phyloP scores from a whole-genome alignment of 164 flowering plant genomes.

The Annona cherimola region DNA sequence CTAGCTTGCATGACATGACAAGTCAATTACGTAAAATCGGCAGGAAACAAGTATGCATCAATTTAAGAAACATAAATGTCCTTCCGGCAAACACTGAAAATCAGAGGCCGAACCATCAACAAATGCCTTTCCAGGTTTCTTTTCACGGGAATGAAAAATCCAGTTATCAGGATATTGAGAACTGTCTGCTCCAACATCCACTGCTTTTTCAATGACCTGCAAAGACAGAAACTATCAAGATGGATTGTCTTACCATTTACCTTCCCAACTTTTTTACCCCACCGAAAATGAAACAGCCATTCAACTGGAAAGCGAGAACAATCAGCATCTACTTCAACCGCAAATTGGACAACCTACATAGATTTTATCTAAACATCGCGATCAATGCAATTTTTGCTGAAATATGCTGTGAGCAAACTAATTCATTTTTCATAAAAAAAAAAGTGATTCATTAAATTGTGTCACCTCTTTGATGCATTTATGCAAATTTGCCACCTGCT shows the following conservation, averaged over 20 bases:
- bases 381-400: conserved; percentile 11
- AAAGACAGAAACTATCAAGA: conserved; percentile 37
- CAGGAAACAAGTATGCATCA: background rate
- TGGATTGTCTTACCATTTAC: conserved; percentile 68
- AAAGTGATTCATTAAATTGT: background rate
- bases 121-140: conserved; percentile 92
- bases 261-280: conserved; percentile 94
- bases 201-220: conserved; percentile 88
- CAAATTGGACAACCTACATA: conserved; percentile 73
- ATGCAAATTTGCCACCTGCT: conserved; percentile 51
- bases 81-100: conserved; percentile 11
- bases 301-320: conserved; percentile 65
- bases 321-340: conserved; percentile 94
- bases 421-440: background rate
- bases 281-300: conserved; percentile 96
- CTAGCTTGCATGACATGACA: background rate
- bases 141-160: conserved; percentile 90
- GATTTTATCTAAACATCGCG: conserved; percentile 26
- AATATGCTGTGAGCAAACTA: conserved; percentile 1
- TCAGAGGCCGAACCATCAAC: conserved; percentile 86
- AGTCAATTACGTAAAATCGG: background rate
- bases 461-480: conserved; percentile 77
- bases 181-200: conserved; percentile 96
- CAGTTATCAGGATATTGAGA: conserved; percentile 81
- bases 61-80: background rate